phyloP scores from a whole-genome alignment of 2,329 filamentous ascomycete genomes.

The Achaetomium macrosporum region DNA sequence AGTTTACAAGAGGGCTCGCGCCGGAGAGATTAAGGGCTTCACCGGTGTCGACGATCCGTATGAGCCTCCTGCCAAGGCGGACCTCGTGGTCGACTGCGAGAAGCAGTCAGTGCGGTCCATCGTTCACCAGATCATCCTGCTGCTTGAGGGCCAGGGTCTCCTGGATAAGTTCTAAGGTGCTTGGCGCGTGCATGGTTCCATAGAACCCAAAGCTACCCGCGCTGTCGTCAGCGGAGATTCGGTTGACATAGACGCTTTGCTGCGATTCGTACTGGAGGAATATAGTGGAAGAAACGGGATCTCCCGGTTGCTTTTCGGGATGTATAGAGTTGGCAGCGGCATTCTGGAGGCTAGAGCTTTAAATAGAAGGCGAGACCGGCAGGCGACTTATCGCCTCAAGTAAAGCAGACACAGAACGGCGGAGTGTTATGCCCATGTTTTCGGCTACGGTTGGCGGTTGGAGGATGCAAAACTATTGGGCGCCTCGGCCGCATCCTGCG shows the following conservation, averaged over 20 bases:
- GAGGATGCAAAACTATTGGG: constrained; percentile 6
- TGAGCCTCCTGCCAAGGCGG: constrained; percentile 72
- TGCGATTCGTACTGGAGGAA: background rate
- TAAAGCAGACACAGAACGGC: background rate
- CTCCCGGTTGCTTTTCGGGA: background rate
- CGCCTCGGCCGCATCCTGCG: constrained; percentile 8
- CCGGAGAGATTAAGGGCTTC: constrained; percentile 94
- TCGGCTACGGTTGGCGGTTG: constrained; percentile 7
- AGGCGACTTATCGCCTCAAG: background rate
- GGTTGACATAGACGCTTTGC: background rate
- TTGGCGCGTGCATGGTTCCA: background rate
- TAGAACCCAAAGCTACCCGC: background rate
- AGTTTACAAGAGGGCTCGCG: constrained; percentile 76
- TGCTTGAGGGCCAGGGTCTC: constrained; percentile 84
- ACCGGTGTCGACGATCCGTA: constrained; percentile 98
- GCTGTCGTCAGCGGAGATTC: background rate
- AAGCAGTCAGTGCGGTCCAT: constrained; percentile 86
- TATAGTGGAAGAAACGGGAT: background rate
- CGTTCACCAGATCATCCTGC: constrained; percentile 91
- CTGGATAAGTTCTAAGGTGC: constrained; percentile 59
- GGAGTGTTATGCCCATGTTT: background rate
- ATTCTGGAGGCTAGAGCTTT: background rate
- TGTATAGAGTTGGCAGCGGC: constrained; percentile 5
- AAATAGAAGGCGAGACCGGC: background rate
- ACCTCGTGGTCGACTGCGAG: constrained; percentile 77